Evolutionary conservation across 495 filamentous ascomycete species (phyloP), one percentile per base, ranked within the genome.

Genomic region (Aspergillus funiculosus): DNA sequence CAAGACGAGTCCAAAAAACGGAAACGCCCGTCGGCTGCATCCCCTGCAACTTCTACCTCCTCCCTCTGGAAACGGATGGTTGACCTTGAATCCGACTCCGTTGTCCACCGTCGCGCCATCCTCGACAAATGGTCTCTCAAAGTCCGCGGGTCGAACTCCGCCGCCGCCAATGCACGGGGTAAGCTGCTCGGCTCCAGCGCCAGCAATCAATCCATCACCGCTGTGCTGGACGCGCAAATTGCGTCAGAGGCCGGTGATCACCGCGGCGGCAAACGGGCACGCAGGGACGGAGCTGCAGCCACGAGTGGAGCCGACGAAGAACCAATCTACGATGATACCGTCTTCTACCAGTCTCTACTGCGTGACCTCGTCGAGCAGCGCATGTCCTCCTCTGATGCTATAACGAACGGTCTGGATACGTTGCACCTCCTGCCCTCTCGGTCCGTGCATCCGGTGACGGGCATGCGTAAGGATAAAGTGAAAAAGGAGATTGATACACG

Each of bases 281-380:
- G 68, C 24, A 55, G 46, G 6, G 29, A 38, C 17, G 25, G 19
- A 11, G 26, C 40, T 17, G 15, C 37, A 14, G 42, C 51, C 19
- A 28, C 34, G 26, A 40, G 42, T 8, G 20, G 34, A 8, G 49
- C 49, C 2, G 29, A 44, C 6, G 27, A 32, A 4, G 57, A 67
- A 24, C 54, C 69, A 3, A 77, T 95, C 57, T 98, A 89, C 68
- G 91, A 97, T 55, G 92, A 97, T 56, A 84, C 85, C 6, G 80
- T 89, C 59, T 95, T 97, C 67, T 98, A 98, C 71, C 86, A 92
- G 58, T 73, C 87, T 6, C 75, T 94, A 6, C 77, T 98, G 11
- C 92, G 94, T 49, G 89, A 95, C 49, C 78, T 98, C 1, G 86
- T 98, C 22, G 86, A 94, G 53, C 85, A 88, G 58, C 80, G 89